A percentile compares a stretch with the other conserved stretches of the same genome.
Conservation (phyloP, 345 rosid species). For the Odontarrhena argentea region DNA sequence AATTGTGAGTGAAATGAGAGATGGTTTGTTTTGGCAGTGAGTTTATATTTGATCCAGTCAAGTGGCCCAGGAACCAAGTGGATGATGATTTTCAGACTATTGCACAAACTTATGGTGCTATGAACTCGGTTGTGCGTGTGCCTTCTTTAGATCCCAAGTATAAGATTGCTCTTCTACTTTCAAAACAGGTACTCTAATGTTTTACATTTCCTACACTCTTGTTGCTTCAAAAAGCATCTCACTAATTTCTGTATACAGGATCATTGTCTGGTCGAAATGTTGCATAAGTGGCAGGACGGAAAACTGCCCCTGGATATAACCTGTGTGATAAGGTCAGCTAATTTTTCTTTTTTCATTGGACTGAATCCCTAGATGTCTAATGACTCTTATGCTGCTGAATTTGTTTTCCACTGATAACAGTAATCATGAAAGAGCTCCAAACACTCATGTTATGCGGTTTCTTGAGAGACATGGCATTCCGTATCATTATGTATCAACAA, state of each 20-base stretch:
- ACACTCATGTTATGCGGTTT: constrained; percentile 82
- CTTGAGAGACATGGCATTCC: constrained; percentile 90
- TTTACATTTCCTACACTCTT: neutral
- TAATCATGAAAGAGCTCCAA: constrained; percentile 82
- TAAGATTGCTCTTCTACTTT: constrained; percentile 84
- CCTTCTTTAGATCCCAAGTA: constrained; percentile 80
- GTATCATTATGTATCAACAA: constrained; percentile 64
- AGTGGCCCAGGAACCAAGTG: constrained; percentile 78
- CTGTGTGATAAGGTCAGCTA: constrained; percentile 78
- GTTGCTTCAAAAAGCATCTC: neutral
- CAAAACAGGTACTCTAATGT: constrained; percentile 61
- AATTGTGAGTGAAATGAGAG: constrained; percentile 10
- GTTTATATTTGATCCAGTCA: constrained; percentile 71
- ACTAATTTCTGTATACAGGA: constrained; percentile 50
- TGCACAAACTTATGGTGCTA: constrained; percentile 57
- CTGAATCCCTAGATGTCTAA: neutral
- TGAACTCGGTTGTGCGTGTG: constrained; percentile 75
- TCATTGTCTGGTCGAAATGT: constrained; percentile 85
- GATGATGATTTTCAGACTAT: constrained; percentile 71
- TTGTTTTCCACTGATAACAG: constrained; percentile 44
- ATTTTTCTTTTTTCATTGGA: neutral
- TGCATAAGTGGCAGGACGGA: constrained; percentile 88
- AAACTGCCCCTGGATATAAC: constrained; percentile 83
- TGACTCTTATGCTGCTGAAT: constrained; percentile 16
- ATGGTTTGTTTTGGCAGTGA: constrained; percentile 39